Evolutionary conservation across 331 rosid species (phyloP), one percentile per base, ranked within the genome.

Genomic region (Pyracantha coccinea): DNA sequence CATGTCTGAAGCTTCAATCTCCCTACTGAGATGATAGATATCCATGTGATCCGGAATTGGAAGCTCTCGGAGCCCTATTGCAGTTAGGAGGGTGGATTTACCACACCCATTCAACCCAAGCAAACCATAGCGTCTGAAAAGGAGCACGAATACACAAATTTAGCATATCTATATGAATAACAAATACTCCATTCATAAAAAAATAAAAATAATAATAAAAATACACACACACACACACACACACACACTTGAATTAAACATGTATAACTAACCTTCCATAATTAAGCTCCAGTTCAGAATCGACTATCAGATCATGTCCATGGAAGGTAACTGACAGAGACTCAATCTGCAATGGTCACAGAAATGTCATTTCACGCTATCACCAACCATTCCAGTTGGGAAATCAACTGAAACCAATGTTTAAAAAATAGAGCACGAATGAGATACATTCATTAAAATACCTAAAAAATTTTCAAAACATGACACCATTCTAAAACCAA

Each of bases 21-120:
- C 99, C 68, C 98, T 81, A 33, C 86, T 29, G 57, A 95, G 97
- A 80, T 95, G 99, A 81, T 84, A 86, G 57, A 95, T 95, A 90
- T 95, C 99, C 99, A 95, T 95, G 80, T 95, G 99, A 0, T 92
- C 98, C 4, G 99, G 99, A 80, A 95, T 92, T 53, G 99, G 98
- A 79, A 95, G 98, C 89, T 95, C 99, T 20, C 97, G 87, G 17
- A 66, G 45, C 61, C 99, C 99, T 31, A 95, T 89, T 59, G 99
- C 92, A 3, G 97, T 76, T 10, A 95, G 93, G 16, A 95, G 90
- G 29, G 99, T 95, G 66, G 99, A 95, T 76, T 95, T 95, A 50
- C 99, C 99, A 77, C 99, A 95, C 20, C 98, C 99, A 83, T 95
- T 95, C 72, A 95, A 87, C 68, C 99, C 98, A 82, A 92, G 99